These are phyloP conservation scores for Solanum acaule DNA, from an alignment of 257 asterid species.

Conservation along the genomic window DNA sequence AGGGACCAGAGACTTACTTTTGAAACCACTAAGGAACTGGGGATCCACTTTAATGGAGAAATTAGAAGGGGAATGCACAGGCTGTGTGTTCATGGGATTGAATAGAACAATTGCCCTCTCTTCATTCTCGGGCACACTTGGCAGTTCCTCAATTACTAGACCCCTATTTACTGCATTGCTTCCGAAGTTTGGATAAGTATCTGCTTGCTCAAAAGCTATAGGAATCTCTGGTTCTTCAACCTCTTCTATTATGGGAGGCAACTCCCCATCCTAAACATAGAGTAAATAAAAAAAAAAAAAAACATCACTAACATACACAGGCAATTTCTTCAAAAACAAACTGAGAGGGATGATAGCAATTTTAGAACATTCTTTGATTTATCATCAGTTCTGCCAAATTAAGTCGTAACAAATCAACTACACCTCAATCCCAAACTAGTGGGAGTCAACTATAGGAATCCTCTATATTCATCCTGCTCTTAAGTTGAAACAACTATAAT, in stretches of 20 bases:
- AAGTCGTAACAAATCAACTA: neutral
- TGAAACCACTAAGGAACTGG: conserved; percentile 28
- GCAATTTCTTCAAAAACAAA: neutral
- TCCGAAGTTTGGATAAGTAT: conserved; percentile 7
- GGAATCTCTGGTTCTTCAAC: conserved; percentile 38
- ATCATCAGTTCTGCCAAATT: neutral
- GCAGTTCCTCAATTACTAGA: conserved; percentile 59
- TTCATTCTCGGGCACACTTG: conserved; percentile 28
- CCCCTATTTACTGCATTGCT: conserved; percentile 24
- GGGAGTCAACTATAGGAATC: neutral
- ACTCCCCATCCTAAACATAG: conserved; percentile 48
- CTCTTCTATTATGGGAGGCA: conserved; percentile 66
- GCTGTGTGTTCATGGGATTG: conserved; percentile 26
- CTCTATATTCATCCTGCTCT: neutral
- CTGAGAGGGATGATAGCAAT: neutral
- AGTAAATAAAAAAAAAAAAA: neutral
- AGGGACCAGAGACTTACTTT: conserved; percentile 30
- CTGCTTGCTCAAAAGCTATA: conserved; percentile 15
- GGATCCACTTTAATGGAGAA: conserved; percentile 44
- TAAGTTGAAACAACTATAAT: neutral
- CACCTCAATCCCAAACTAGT: neutral
- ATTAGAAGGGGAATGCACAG: conserved; percentile 30
- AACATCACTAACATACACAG: neutral
- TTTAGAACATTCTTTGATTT: neutral
- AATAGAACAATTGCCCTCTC: conserved; percentile 76